These are phyloP conservation scores for Trifolium dubium DNA, from an alignment of 306 rosid genomes.

Conservation along the genomic window DNA sequence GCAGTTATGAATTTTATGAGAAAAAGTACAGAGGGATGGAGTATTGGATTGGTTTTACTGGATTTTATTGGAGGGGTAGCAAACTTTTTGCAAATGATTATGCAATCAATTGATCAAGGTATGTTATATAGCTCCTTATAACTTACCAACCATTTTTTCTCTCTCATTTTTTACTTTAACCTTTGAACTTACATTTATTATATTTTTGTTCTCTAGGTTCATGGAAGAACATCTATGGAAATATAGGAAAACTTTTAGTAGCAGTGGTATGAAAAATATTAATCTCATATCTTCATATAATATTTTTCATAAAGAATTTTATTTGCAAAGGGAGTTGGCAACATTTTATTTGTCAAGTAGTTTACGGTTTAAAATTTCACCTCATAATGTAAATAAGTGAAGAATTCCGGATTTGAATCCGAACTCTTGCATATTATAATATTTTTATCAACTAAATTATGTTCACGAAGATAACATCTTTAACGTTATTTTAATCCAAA, in stretches of 20 bases:
- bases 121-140: background rate
- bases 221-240: constrained; percentile 80
- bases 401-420: too few species aligned
- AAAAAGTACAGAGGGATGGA: constrained; percentile 70
- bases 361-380: too few species aligned
- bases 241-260: constrained; percentile 73
- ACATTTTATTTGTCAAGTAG: too few species aligned
- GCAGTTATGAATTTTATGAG: constrained; percentile 55
- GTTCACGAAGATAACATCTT: too few species aligned
- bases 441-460: too few species aligned
- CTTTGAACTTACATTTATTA: constrained; percentile 17
- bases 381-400: too few species aligned
- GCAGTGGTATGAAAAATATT: constrained; percentile 64
- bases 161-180: constrained; percentile 17
- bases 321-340: too few species aligned
- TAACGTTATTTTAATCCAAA: background rate
- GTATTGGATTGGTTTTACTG: constrained; percentile 69
- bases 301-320: background rate
- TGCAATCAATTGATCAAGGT: constrained; percentile 86
- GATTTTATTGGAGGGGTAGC: constrained; percentile 69
- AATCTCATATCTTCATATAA: background rate
- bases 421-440: too few species aligned
- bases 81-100: constrained; percentile 54
- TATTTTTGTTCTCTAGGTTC: constrained; percentile 55
- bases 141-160: background rate